phyloP scores from a whole-genome alignment of 83 land plant genomes.

The Thuja plicata region DNA sequence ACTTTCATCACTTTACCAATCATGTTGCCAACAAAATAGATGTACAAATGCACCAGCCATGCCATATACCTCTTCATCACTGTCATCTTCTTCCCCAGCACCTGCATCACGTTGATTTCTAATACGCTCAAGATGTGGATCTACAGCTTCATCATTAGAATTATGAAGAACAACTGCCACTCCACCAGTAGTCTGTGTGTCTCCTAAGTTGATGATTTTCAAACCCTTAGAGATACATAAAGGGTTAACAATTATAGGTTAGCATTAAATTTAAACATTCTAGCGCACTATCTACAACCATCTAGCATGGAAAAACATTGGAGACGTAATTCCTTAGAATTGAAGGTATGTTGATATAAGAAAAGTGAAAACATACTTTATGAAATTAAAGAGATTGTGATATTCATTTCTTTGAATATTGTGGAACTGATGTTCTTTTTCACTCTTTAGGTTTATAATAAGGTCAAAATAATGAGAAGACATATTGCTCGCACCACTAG shows the following conservation, averaged over 20 bases:
- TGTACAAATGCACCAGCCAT: neutral
- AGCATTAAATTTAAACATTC: neutral
- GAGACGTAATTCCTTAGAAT: conserved; percentile 5
- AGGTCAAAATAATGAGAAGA: conserved; percentile 60
- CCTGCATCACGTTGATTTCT: conserved; percentile 42
- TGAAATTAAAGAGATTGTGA: conserved; percentile 56
- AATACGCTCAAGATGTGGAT: conserved; percentile 57
- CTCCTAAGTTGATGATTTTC: conserved; percentile 52
- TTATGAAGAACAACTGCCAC: conserved; percentile 56
- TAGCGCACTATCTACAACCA: neutral
- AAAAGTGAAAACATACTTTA: conserved; percentile 22
- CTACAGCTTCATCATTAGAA: conserved; percentile 52
- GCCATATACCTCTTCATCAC: conserved; percentile 48
- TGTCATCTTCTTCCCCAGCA: conserved; percentile 42
- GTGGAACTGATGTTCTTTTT: conserved; percentile 58
- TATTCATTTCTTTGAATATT: conserved; percentile 59
- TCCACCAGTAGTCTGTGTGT: conserved; percentile 45
- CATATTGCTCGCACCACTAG: conserved; percentile 50
- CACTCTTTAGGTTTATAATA: conserved; percentile 42
- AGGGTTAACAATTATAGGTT: neutral
- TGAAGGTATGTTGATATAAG: neutral
- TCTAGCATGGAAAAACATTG: neutral
- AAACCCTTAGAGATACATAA: conserved; percentile 38
- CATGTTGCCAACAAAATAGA: neutral
- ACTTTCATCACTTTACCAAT: neutral